Evolutionary conservation across 495 filamentous ascomycete species (phyloP).

Genomic region (Aspergillus homomorphus): DNA sequence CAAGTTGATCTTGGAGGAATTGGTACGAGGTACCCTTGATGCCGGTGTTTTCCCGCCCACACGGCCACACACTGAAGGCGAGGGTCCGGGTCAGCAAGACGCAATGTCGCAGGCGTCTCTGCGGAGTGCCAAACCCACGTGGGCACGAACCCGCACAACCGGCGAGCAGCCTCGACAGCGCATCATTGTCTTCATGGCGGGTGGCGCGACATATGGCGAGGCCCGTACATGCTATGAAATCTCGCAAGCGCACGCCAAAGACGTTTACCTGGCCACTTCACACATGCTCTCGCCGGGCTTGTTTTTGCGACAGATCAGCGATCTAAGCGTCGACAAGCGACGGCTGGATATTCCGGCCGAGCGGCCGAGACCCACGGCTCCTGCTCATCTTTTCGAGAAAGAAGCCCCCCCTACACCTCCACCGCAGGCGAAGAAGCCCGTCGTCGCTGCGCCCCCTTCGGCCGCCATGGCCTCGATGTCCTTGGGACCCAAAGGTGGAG

Average conservation of each 20-base stretch:
- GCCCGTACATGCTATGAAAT: slow-evolving; percentile 86
- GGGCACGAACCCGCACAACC: slow-evolving; percentile 77
- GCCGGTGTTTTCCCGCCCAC: slow-evolving; percentile 71
- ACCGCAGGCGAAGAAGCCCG: slow-evolving; percentile 36
- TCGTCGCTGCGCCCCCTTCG: slow-evolving; percentile 48
- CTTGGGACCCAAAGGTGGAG: slow-evolving; percentile 34
- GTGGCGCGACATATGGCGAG: slow-evolving; percentile 91
- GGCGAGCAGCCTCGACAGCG: slow-evolving; percentile 81
- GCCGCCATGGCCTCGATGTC: slow-evolving; percentile 58
- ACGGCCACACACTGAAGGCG: slow-evolving; percentile 67
- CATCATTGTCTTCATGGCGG: slow-evolving; percentile 93
- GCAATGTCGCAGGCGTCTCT: slow-evolving; percentile 71
- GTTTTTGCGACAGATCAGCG: slow-evolving; percentile 77
- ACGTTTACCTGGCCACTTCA: slow-evolving; percentile 85
- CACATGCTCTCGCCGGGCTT: slow-evolving; percentile 85
- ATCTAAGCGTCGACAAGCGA: slow-evolving; percentile 70
- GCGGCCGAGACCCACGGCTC: slow-evolving; percentile 72
- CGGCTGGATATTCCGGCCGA: slow-evolving; percentile 79
- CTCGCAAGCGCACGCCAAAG: slow-evolving; percentile 63
- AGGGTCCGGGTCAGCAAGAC: slow-evolving; percentile 53
- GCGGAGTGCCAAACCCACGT: slow-evolving; percentile 85
- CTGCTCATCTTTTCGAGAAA: slow-evolving; percentile 83
- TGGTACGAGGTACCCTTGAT: slow-evolving; percentile 54
- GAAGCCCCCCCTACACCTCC: slow-evolving; percentile 52
- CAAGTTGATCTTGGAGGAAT: slow-evolving; percentile 70